phyloP scores from a whole-genome alignment of 2,329 filamentous ascomycete species.

The Delphinella strobiligena region DNA sequence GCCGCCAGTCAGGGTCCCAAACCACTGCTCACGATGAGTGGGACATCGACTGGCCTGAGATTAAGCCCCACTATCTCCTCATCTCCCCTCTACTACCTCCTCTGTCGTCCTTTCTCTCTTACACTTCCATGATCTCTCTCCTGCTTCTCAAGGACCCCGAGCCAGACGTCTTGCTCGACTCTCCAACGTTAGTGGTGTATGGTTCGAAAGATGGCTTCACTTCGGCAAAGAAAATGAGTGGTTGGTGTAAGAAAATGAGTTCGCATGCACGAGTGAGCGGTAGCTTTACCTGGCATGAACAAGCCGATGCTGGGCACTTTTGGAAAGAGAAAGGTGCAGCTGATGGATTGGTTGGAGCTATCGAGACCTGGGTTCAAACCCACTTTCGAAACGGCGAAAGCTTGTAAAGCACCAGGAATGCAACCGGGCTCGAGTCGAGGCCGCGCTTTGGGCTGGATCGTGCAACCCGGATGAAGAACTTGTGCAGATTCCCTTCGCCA shows the following conservation, averaged over 20 bases:
- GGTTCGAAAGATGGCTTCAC: constrained; percentile 68
- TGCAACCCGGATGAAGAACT: no score
- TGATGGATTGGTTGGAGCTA: constrained; percentile 13
- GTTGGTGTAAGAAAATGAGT: constrained; percentile 50
- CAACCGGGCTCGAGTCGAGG: no score
- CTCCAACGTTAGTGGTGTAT: constrained; percentile 58
- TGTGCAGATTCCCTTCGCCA: no score
- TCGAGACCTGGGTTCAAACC: constrained; percentile 19
- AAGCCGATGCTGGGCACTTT: constrained; percentile 40
- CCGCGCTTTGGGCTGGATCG: no score
- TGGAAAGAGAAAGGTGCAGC: constrained; percentile 31
- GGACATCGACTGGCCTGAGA: constrained; percentile 6
- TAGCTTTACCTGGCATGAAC: constrained; percentile 30
- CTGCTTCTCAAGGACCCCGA: constrained; percentile 11
- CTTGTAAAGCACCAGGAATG: no score
- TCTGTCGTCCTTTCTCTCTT: constrained; percentile 23
- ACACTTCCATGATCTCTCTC: constrained; percentile 14
- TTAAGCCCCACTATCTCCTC: constrained; percentile 29
- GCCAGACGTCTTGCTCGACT: constrained; percentile 31
- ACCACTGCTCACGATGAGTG: constrained; percentile 9
- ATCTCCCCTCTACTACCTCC: constrained; percentile 36
- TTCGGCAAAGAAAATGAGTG: constrained; percentile 48
- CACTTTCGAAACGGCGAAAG: no score
- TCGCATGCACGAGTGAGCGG: constrained; percentile 15
- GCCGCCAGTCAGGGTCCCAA: constrained; percentile 12